Evolutionary conservation across 2,329 filamentous ascomycete genomes (phyloP).

Genomic region (Fusarium nematophilum): DNA sequence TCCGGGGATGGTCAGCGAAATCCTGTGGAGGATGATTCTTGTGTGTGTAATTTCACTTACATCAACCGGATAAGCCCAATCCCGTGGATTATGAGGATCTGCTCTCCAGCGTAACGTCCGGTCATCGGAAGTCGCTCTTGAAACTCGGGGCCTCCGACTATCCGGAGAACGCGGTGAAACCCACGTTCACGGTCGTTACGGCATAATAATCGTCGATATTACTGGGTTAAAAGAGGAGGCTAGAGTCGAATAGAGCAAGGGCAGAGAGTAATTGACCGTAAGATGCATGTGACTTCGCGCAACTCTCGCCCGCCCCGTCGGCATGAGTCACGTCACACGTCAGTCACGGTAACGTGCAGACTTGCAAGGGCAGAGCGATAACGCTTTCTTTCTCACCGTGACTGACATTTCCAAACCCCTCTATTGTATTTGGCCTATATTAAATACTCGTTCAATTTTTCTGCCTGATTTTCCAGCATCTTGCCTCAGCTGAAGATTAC

Average conservation of each 20-base stretch:
- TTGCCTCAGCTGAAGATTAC: no score
- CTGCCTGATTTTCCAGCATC: background rate
- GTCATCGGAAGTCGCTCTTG: background rate
- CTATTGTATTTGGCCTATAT: no score
- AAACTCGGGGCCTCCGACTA: background rate
- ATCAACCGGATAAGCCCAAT: no score
- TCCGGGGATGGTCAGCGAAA: no score
- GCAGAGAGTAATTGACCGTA: conserved; percentile 15
- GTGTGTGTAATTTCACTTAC: background rate
- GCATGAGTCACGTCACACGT: conserved; percentile 42
- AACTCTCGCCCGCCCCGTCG: conserved; percentile 39
- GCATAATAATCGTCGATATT: no score
- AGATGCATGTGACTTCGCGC: conserved; percentile 47
- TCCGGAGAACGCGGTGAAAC: no score
- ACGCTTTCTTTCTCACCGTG: conserved; percentile 17
- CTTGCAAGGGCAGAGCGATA: conserved; percentile 22
- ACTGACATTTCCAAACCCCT: no score
- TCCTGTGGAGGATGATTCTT: no score
- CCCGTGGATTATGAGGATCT: no score
- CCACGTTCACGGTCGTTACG: no score
- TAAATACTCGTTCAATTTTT: background rate
- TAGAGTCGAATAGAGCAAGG: background rate
- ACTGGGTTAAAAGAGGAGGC: no score
- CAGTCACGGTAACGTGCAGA: conserved; percentile 9
- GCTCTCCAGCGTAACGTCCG: no score